Percentiles rank a stretch among this genome's conserved stretches.
Conservation (phyloP, 2,329 filamentous ascomycete species). For the Teratosphaeria epicoccoides region DNA sequence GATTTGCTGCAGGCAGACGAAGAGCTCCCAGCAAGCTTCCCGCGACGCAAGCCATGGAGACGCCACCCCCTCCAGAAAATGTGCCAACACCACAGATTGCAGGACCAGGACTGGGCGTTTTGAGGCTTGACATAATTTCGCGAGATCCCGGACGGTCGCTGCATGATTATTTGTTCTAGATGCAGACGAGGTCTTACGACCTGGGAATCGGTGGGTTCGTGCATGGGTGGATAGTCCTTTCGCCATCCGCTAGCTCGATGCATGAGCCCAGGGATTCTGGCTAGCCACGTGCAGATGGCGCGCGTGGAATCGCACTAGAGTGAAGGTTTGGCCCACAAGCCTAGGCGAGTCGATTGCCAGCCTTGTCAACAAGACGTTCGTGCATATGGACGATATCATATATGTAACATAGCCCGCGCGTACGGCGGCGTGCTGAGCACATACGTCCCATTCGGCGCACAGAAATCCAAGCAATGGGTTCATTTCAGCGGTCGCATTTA, state of each 20-base stretch:
- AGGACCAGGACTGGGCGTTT: too few relatives aligned
- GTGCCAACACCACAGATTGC: too few relatives aligned
- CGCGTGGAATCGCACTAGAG: not conserved
- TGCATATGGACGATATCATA: too few relatives aligned
- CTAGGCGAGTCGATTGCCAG: not conserved
- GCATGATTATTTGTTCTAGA: not conserved
- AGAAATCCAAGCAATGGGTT: constrained; percentile 16
- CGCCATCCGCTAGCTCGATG: not conserved
- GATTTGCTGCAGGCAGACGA: not conserved
- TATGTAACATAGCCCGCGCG: too few relatives aligned
- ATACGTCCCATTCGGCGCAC: constrained; percentile 16
- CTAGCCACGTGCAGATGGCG: not conserved
- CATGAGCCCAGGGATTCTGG: not conserved
- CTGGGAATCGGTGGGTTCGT: not conserved
- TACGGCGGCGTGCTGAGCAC: constrained; percentile 6
- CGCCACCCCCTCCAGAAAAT: not conserved
- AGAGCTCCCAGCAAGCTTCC: not conserved
- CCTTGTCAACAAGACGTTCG: too few relatives aligned
- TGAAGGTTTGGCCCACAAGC: too few relatives aligned
- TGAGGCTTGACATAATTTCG: too few relatives aligned
- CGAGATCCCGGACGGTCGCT: too few relatives aligned
- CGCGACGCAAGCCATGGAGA: not conserved
- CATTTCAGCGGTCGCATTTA: constrained; percentile 14
- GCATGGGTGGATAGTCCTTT: not conserved
- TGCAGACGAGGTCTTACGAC: too few relatives aligned